Evolutionary conservation across 1,139 yeast species (phyloP).

Genomic region (Schizosaccharomyces versatilis): DNA sequence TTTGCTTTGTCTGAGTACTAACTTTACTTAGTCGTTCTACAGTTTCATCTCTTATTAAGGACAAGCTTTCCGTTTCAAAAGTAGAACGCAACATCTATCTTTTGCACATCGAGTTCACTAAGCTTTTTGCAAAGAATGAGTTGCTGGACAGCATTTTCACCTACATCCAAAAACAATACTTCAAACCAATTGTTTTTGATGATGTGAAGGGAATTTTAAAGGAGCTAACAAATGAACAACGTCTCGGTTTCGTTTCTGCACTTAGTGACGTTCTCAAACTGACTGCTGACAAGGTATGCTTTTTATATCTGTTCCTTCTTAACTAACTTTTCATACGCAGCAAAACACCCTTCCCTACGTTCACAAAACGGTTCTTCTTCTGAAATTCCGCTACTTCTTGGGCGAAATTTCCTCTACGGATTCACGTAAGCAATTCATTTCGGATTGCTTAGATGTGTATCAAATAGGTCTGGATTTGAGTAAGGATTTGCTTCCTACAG

Average conservation of each 20-base stretch:
- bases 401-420: slow-evolving; percentile 10
- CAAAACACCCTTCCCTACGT: background rate
- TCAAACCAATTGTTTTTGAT: background rate
- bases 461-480: slow-evolving; percentile 18
- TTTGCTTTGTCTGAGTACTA: background rate
- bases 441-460: slow-evolving; percentile 22
- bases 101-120: background rate
- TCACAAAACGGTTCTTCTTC: background rate
- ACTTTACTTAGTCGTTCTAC: background rate
- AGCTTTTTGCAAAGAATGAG: background rate
- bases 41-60: background rate
- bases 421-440: slow-evolving; percentile 16
- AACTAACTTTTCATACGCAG: background rate
- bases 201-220: background rate
- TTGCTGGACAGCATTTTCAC: background rate
- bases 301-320: background rate
- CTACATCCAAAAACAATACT: background rate
- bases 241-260: slow-evolving; percentile 1
- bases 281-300: slow-evolving; percentile 10
- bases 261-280: slow-evolving; percentile 3
- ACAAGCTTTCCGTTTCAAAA: background rate
- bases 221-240: background rate
- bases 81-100: slow-evolving; percentile 1
- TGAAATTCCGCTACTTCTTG: background rate
- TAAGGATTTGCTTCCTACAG: slow-evolving; percentile 29